Conservation (phyloP, 768 basidiomycete species). For the Mycena rosella region DNA sequence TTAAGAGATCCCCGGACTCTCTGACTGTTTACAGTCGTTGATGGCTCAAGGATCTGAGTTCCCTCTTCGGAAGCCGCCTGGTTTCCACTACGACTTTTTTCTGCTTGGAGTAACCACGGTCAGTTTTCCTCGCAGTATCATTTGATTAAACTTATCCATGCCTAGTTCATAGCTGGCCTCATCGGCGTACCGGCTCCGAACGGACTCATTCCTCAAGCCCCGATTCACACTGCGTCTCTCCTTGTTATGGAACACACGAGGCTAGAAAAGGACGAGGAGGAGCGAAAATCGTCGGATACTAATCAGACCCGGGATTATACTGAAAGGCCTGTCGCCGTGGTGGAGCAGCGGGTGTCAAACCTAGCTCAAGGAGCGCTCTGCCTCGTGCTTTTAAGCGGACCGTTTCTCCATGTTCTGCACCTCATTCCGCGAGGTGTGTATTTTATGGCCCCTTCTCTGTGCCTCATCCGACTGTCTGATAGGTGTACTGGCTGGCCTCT, state of each 20-base stretch:
- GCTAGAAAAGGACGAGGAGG: constrained; percentile 53
- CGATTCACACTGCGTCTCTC: constrained; percentile 91
- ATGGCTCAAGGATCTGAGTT: constrained; percentile 94
- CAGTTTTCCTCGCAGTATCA: neutral
- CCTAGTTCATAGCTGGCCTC: constrained; percentile 83
- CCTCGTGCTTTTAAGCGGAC: constrained; percentile 83
- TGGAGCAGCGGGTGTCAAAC: constrained; percentile 95
- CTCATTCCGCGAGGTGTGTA: constrained; percentile 78
- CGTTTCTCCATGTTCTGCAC: constrained; percentile 83
- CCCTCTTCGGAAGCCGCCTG: constrained; percentile 91
- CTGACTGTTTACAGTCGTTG: constrained; percentile 67
- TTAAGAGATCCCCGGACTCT: constrained; percentile 2
- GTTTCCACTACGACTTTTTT: constrained; percentile 92
- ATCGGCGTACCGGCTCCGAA: constrained; percentile 91
- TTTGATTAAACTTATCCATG: neutral
- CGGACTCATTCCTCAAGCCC: constrained; percentile 88
- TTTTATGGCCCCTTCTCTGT: constrained; percentile 23
- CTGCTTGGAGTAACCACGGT: constrained; percentile 86
- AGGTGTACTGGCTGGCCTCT: constrained; percentile 87
- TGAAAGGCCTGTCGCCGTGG: constrained; percentile 78
- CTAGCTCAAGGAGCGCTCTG: constrained; percentile 85
- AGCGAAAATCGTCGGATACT: constrained; percentile 31
- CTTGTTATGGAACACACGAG: constrained; percentile 70
- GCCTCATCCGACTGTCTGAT: constrained; percentile 11
- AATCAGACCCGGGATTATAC: constrained; percentile 43